These are phyloP conservation scores for Colletotrichum graminicola DNA, from an alignment of 2,329 filamentous ascomycete genomes.

Conservation along the genomic window DNA sequence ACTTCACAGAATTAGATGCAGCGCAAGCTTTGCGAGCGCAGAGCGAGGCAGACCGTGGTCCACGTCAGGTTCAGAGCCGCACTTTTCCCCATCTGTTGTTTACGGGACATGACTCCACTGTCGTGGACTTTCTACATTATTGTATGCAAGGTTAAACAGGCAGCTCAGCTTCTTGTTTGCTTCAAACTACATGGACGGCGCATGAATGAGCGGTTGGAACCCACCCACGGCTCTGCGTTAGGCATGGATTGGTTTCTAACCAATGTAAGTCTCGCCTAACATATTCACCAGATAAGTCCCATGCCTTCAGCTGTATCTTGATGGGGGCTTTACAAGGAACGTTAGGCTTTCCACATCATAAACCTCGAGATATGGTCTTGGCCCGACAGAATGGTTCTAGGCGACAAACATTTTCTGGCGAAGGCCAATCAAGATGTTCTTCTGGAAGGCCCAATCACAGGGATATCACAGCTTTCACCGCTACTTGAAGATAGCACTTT, in stretches of 20 bases:
- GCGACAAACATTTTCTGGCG: not conserved
- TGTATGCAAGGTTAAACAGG: not conserved
- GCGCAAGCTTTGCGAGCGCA: not conserved
- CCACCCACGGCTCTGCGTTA: not conserved
- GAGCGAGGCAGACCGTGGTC: not conserved
- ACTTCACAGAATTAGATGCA: not conserved
- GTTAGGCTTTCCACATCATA: not conserved
- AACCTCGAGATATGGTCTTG: not conserved
- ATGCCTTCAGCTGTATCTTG: not conserved
- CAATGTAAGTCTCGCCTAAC: not conserved
- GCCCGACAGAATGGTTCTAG: not conserved
- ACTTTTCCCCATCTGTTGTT: not conserved
- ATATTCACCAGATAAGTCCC: not conserved
- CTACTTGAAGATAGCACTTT: not conserved
- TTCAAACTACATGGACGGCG: not conserved
- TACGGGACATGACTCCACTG: not conserved
- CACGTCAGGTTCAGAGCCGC: not conserved
- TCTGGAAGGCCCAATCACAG: not conserved
- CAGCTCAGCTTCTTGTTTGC: not conserved
- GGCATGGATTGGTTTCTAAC: not conserved
- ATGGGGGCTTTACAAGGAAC: not conserved
- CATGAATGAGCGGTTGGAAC: not conserved
- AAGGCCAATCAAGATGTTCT: not conserved
- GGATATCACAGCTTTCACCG: not conserved
- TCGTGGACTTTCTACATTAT: not conserved